Conservation (phyloP, 805 yeast genomes). For the Zygosaccharomyces bailii region DNA sequence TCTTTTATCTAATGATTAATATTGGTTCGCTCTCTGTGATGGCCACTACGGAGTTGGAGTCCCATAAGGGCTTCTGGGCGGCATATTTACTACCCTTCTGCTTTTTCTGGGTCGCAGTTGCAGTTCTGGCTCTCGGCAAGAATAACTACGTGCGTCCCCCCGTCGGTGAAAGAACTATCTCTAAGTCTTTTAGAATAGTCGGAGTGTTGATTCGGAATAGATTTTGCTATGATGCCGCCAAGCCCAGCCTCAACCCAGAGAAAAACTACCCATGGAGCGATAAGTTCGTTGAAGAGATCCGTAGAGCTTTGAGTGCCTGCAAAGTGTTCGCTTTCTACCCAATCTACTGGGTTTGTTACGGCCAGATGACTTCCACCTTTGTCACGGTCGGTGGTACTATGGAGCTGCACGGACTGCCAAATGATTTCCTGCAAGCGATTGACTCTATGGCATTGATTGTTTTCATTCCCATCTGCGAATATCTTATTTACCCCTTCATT, state of each 20-base stretch:
- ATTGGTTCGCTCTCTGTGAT: conserved; percentile 71
- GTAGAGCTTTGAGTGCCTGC: conserved; percentile 64
- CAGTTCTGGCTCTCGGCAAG: conserved; percentile 50
- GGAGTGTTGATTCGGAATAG: conserved; percentile 46
- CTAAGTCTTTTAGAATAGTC: conserved; percentile 47
- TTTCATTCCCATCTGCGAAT: conserved; percentile 71
- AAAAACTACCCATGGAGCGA: conserved; percentile 57
- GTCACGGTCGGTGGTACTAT: conserved; percentile 71
- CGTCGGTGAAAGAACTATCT: conserved; percentile 58
- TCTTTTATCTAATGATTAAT: conserved; percentile 73
- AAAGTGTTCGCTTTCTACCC: conserved; percentile 70
- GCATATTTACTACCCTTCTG: conserved; percentile 70
- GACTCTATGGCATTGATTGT: conserved; percentile 73
- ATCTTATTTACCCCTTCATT: conserved; percentile 51
- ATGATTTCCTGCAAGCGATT: conserved; percentile 72
- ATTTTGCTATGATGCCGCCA: conserved; percentile 51
- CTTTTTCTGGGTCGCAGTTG: conserved; percentile 59
- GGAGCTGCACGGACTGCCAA: conserved; percentile 75
- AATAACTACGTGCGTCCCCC: conserved; percentile 56
- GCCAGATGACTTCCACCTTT: conserved; percentile 70
- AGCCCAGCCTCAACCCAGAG: conserved; percentile 52
- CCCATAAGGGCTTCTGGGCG: conserved; percentile 64
- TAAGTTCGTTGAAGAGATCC: conserved; percentile 69
- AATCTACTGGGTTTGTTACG: conserved; percentile 69
- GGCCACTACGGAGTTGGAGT: conserved; percentile 73